Evolutionary conservation across 164 flowering plant species (phyloP), one percentile per base, ranked within the genome.

Genomic region (Vitis rotundifolia): DNA sequence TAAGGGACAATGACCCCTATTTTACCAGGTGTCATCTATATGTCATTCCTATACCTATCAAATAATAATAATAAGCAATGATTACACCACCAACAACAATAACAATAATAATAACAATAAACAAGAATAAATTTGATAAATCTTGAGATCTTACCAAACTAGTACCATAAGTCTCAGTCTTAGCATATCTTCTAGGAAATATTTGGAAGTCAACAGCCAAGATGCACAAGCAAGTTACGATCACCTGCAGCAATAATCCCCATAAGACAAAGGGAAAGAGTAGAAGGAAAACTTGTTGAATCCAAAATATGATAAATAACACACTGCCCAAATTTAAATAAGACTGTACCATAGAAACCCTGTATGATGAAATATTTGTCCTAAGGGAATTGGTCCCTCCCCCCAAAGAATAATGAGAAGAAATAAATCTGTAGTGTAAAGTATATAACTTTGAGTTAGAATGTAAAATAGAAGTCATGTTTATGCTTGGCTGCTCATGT

Each of bases 151-250:
- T 79, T 79, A 92, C 98, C 95, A 87, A 77, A 71, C 97, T 76
- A 77, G 88, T 83, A 71, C 98, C 98, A 71, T 87, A 92, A 59
- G 94, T 88, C 88, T 94, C 98, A 52, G 97, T 86, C 82, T 94
- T 94, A 22, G 97, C 98, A 81, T 85, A 89, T 80, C 91, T 83
- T 86, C 97, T 84, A 54, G 98, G 98, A 79, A 82, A 94, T 79
- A 92, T 86, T 76, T 78, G 82, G 84, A 91, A 94, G 78, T 94
- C 98, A 73, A 94, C 98, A 82, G 94, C 95, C 83, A 94, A 80
- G 76, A 94, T 92, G 80, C 90, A 89, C 68, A 92, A 70, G 85
- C 92, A 88, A 66, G 98, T 92, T 26, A 84, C 68, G 69, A 89
- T 71, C 95, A 91, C 89, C 97, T 94, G 88, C 83, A 79, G 58